Evolutionary conservation across 2,329 filamentous ascomycete genomes (phyloP).

Genomic region (Trichoderma gracile): DNA sequence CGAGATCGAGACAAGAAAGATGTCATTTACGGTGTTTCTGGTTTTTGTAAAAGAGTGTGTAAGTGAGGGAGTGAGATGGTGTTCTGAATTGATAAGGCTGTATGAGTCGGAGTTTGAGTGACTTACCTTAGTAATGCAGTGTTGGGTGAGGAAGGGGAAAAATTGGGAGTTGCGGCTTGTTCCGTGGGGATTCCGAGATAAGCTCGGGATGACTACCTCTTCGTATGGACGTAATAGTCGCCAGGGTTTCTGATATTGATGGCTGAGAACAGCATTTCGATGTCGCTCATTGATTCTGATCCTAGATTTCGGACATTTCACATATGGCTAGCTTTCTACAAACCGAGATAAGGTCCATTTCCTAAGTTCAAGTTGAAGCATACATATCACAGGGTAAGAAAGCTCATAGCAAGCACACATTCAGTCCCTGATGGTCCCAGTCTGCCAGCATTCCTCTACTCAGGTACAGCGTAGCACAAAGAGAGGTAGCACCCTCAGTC

Average conservation of each 20-base stretch:
- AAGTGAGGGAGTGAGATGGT: no score
- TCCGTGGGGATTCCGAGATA: constrained; percentile 1
- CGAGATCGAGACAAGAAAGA: neutral
- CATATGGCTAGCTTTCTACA: no score
- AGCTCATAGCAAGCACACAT: neutral
- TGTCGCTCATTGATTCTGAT: no score
- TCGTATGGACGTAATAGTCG: neutral
- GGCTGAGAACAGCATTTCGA: no score
- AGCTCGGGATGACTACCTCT: neutral
- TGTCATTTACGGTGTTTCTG: neutral
- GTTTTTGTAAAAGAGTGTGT: neutral
- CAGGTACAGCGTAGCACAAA: neutral
- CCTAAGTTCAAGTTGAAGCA: no score
- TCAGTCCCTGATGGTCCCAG: neutral
- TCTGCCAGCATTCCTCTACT: neutral
- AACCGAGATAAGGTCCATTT: no score
- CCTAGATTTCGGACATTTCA: no score
- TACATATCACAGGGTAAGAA: neutral
- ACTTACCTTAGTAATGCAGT: constrained; percentile 14
- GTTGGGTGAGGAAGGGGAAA: constrained; percentile 1
- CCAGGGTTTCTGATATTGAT: neutral
- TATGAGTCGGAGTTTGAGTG: neutral
- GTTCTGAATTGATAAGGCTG: neutral
- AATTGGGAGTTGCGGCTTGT: neutral
- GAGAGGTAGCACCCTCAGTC: neutral